phyloP scores from a whole-genome alignment of 1,284 basidiomycete genomes.

The Golubevia pallescens region DNA sequence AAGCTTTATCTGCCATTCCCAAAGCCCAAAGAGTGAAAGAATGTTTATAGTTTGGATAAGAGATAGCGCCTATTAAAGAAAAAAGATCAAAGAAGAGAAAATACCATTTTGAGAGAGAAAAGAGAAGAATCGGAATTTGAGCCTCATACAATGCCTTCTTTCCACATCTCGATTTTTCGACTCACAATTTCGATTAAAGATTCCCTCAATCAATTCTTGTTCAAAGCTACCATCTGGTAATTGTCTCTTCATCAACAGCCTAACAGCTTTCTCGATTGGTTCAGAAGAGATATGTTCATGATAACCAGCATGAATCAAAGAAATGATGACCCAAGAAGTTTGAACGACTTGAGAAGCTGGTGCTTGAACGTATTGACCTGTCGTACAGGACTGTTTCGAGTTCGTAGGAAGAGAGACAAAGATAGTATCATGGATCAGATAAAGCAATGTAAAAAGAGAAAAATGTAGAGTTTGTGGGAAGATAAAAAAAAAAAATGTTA shows the following conservation, averaged over 20 bases:
- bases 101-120: slow-evolving; percentile 4
- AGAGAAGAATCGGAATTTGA: too few species aligned
- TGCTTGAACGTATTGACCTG: slow-evolving; percentile 42
- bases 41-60: slow-evolving; percentile 61
- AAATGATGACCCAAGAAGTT: slow-evolving; percentile 56
- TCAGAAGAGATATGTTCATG: slow-evolving; percentile 25
- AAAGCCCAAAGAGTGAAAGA: neutral
- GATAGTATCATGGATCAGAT: neutral
- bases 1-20: too few species aligned
- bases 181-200: slow-evolving; percentile 55
- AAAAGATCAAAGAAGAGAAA: neutral
- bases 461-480: too few species aligned
- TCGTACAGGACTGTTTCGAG: slow-evolving; percentile 42
- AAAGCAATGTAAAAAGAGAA: too few species aligned
- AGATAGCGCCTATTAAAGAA: slow-evolving; percentile 35
- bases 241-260: slow-evolving; percentile 53
- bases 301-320: slow-evolving; percentile 50
- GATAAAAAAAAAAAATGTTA: too few species aligned
- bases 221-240: slow-evolving; percentile 50
- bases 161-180: too few species aligned
- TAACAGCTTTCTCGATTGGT: slow-evolving; percentile 42
- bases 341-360: slow-evolving; percentile 52
- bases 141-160: too few species aligned
- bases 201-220: slow-evolving; percentile 60
- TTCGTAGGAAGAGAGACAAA: neutral